phyloP scores from a whole-genome alignment of 2,329 filamentous ascomycete genomes.

The Curvularia lunata region DNA sequence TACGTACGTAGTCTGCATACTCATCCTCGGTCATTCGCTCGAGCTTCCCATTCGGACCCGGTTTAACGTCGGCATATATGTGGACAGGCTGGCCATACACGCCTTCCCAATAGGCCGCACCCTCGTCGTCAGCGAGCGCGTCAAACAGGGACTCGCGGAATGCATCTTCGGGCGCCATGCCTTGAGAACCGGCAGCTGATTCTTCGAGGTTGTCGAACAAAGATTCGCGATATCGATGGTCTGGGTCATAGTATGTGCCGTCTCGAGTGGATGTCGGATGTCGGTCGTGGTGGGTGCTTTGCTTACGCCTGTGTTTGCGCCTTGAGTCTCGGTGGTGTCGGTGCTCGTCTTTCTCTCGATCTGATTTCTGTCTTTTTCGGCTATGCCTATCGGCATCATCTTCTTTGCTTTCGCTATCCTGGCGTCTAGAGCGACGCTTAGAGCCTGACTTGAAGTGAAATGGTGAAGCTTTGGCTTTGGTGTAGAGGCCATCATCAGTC shows the following conservation, averaged over 20 bases:
- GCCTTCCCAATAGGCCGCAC: constrained; percentile 90
- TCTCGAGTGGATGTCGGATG: constrained; percentile 36
- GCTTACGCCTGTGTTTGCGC: constrained; percentile 29
- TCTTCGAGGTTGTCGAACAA: constrained; percentile 38
- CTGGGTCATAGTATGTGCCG: constrained; percentile 42
- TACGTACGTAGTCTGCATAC: constrained; percentile 83
- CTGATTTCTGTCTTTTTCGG: constrained; percentile 25
- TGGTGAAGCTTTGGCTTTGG: constrained; percentile 38
- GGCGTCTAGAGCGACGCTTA: constrained; percentile 29
- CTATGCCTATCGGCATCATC: constrained; percentile 8
- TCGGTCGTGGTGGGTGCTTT: constrained; percentile 23
- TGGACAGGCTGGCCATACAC: constrained; percentile 98
- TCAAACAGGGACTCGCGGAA: constrained; percentile 97
- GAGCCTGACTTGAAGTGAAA: constrained; percentile 50
- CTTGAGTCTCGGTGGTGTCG: constrained; percentile 21
- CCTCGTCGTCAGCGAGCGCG: constrained; percentile 95
- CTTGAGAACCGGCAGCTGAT: constrained; percentile 44
- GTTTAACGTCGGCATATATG: constrained; percentile 68
- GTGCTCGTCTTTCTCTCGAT: constrained; percentile 14
- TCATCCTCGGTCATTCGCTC: constrained; percentile 93
- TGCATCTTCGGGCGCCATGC: constrained; percentile 67
- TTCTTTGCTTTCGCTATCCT: constrained; percentile 19
- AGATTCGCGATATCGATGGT: constrained; percentile 42
- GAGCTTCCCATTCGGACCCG: constrained; percentile 62
- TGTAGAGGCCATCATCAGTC: constrained; percentile 29